Conservation (phyloP, 1,284 basidiomycete species). For the Ceratobasidium theobromae region DNA sequence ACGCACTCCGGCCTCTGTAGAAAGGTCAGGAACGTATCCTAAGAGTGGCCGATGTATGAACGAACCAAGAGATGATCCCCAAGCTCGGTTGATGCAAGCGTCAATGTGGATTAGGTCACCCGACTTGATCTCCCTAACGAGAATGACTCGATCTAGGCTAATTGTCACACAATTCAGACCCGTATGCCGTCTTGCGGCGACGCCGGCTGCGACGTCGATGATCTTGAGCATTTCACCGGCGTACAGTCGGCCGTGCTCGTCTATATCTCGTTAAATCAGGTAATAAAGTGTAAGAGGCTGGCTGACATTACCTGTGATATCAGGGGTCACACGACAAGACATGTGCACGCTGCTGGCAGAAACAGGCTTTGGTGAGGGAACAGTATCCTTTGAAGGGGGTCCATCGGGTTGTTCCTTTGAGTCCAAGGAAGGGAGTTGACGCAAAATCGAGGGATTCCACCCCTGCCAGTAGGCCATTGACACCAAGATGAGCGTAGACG, state of each 20-base stretch:
- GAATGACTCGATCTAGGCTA: constrained; percentile 42
- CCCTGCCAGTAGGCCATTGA: constrained; percentile 14
- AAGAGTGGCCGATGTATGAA: background rate
- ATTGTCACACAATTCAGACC: constrained; percentile 44
- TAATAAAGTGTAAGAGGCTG: background rate
- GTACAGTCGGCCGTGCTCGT: constrained; percentile 40
- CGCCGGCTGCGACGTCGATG: constrained; percentile 46
- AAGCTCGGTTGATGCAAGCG: constrained; percentile 44
- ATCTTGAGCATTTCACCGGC: constrained; percentile 46
- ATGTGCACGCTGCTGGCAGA: constrained; percentile 26
- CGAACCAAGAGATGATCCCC: constrained; percentile 39
- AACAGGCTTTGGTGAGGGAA: constrained; percentile 11
- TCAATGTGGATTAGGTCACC: constrained; percentile 42
- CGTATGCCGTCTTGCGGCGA: constrained; percentile 44
- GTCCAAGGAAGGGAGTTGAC: background rate
- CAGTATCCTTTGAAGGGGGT: background rate
- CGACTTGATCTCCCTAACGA: constrained; percentile 38
- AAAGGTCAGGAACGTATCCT: constrained; percentile 30
- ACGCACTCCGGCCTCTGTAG: constrained; percentile 44
- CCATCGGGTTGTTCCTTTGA: constrained; percentile 1
- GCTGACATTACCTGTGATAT: constrained; percentile 32
- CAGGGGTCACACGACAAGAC: constrained; percentile 33
- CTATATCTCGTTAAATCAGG: constrained; percentile 18
- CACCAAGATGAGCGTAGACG: constrained; percentile 1
- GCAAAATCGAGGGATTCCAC: constrained; percentile 14